Evolutionary conservation across 495 filamentous ascomycete species (phyloP), one percentile per base, ranked within the genome.

Genomic region (Poronia punctata): DNA sequence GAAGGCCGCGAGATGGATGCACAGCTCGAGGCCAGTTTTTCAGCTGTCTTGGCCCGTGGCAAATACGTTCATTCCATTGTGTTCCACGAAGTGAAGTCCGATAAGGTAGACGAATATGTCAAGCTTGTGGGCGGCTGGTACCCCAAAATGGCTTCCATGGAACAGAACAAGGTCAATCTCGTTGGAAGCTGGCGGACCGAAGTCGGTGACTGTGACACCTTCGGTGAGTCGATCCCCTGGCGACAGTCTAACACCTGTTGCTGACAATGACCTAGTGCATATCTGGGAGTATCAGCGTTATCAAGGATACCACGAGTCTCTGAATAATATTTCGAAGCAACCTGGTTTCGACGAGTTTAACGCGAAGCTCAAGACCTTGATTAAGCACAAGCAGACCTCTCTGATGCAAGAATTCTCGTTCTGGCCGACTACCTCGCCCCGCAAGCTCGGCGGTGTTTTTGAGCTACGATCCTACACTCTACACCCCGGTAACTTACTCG

Each of bases 271-370:
- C 41, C n/a, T n/a, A 88, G 92, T 98, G 20, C 92, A 98, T 64
- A 98, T 98, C 61, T 98, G 92, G 92, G 92, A 98, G 65, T 98
- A 98, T 64, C 88, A 97, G 62, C 83, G 88, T 52, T 98, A 96
- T 64, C 79, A 88, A 45, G 92, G 92, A 46, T 97, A 95, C 59
- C 93, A 98, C 57, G 79, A 83, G 29, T 96, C 92, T 10, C 71
- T 96, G 17, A 78, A 95, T 68, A 77, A 73, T 39, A 90, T 96
- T 49, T 75, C 82, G 35, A 61, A 71, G 30, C 83, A 92, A 48
- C 84, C 86, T 30, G 83, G 87, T 4, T 96, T 83, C 68, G 66
- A 75, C 38, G 80, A 77, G 8, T 96, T 94, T 55, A 85, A 95
- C 62, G 61, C 61, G 31, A 83, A 87, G 59, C 80, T 97, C 27